Evolutionary conservation across 768 basidiomycete species (phyloP).

Genomic region (Ramaria rubella): DNA sequence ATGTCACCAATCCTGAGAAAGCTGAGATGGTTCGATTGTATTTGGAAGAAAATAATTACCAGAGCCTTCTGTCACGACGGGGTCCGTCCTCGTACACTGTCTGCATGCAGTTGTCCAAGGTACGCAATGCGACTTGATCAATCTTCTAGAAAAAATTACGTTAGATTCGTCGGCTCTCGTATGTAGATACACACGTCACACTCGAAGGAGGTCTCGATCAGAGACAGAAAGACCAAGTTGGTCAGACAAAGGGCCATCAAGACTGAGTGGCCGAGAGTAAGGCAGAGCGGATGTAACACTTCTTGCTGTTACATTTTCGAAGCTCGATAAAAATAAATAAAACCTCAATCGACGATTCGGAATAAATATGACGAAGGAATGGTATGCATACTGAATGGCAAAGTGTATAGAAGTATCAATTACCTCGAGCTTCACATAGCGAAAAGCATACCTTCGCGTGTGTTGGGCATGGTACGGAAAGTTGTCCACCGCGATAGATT

Average conservation of each 20-base stretch:
- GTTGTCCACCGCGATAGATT: neutral
- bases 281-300: neutral
- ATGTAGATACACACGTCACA: neutral
- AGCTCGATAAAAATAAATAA: neutral
- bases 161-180: neutral
- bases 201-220: neutral
- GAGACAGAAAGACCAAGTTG: neutral
- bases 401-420: neutral
- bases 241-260: neutral
- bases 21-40: too few species aligned
- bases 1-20: neutral
- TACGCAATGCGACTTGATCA: neutral
- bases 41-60: neutral
- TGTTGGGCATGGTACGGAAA: neutral
- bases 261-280: neutral
- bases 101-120: neutral
- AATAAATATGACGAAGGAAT: neutral
- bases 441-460: constrained; percentile 1
- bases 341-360: neutral
- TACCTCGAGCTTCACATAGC: constrained; percentile 1
- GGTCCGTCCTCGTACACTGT: neutral
- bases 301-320: neutral
- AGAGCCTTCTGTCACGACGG: neutral
- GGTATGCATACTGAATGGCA: neutral
- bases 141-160: neutral